Evolutionary conservation across 1,139 yeast genomes (phyloP).

Genomic region (Sugiyamaella grinbergsii): DNA sequence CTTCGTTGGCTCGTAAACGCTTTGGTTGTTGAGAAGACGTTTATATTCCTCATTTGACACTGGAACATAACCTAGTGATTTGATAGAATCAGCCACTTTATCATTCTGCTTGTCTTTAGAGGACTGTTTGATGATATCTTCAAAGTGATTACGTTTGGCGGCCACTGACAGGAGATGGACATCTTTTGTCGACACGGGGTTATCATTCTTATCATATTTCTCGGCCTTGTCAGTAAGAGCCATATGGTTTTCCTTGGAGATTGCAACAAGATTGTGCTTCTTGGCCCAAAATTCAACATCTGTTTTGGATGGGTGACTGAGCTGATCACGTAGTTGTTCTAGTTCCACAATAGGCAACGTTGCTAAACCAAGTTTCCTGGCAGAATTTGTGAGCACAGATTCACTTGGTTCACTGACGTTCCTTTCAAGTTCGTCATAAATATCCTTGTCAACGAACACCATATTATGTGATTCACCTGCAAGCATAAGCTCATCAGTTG

Average conservation of each 20-base stretch:
- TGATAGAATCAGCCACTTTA: constrained; percentile 40
- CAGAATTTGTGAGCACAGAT: constrained; percentile 35
- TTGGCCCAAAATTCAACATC: constrained; percentile 54
- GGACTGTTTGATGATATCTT: constrained; percentile 38
- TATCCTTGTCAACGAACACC: constrained; percentile 30
- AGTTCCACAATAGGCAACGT: constrained; percentile 31
- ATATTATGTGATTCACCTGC: constrained; percentile 30
- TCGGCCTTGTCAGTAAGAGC: constrained; percentile 29
- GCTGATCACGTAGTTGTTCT: constrained; percentile 25
- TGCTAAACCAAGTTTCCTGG: constrained; percentile 38
- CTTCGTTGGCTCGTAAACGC: constrained; percentile 42
- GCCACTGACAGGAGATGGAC: constrained; percentile 39
- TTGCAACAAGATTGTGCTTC: constrained; percentile 50
- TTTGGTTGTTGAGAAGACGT: constrained; percentile 40
- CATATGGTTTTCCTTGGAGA: constrained; percentile 52
- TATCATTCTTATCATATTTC: constrained; percentile 24
- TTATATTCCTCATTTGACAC: constrained; percentile 44
- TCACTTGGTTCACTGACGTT: constrained; percentile 35
- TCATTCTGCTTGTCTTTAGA: constrained; percentile 32
- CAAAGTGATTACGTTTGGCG: constrained; percentile 43
- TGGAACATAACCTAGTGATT: constrained; percentile 42
- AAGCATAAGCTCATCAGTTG: constrained; percentile 34
- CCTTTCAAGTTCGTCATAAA: constrained; percentile 35
- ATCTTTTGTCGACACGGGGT: constrained; percentile 24
- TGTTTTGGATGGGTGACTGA: constrained; percentile 32